phyloP scores from a whole-genome alignment of 345 rosid species.

The Luvunga scandens region DNA sequence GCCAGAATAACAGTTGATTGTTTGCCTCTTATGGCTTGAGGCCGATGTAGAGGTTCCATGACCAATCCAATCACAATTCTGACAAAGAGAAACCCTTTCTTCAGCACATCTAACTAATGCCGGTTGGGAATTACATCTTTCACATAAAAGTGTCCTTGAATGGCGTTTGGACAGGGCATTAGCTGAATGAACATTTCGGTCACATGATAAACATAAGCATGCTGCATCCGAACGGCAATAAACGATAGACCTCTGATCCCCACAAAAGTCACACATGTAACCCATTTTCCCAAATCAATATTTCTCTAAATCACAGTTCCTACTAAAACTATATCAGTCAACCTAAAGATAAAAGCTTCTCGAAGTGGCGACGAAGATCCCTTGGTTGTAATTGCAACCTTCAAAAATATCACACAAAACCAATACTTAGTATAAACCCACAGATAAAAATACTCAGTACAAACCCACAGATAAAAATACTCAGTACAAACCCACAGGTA shows the following conservation, averaged over 20 bases:
- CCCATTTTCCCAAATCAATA: conserved; percentile 57
- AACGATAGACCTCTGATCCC: conserved; percentile 85
- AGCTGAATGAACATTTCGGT: conserved; percentile 88
- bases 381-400: conserved; percentile 18
- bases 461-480: neutral
- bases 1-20: conserved; percentile 76
- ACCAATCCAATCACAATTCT: conserved; percentile 87
- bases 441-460: neutral
- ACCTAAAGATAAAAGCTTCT: conserved; percentile 22
- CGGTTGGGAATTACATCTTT: conserved; percentile 85
- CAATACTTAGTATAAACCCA: neutral
- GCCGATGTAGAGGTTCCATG: conserved; percentile 57
- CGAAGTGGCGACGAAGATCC: conserved; percentile 7
- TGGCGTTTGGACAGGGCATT: conserved; percentile 91
- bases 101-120: conserved; percentile 76
- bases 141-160: conserved; percentile 82
- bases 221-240: conserved; percentile 97
- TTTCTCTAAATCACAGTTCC: conserved; percentile 12
- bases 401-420: conserved; percentile 7
- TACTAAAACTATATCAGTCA: conserved; percentile 16
- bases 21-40: conserved; percentile 67
- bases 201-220: conserved; percentile 91
- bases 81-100: conserved; percentile 88
- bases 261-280: conserved; percentile 89
- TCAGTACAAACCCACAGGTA: neutral